A percentile compares a stretch with the other conserved stretches of the same genome.
phyloP scores from a whole-genome alignment of 2,329 filamentous ascomycete genomes.

The Cercospora beticola region DNA sequence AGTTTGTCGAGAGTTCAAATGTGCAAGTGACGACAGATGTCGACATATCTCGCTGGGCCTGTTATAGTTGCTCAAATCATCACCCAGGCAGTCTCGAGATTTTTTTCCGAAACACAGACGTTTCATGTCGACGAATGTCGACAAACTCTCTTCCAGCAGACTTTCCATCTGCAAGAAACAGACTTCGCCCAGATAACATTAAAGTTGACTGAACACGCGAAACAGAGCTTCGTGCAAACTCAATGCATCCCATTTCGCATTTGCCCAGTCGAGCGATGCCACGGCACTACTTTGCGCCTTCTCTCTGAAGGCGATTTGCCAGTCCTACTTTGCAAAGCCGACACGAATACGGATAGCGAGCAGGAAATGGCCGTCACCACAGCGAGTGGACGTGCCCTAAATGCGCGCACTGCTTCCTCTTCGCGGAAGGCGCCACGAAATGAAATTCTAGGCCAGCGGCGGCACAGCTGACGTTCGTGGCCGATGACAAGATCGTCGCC shows the following conservation, averaged over 20 bases:
- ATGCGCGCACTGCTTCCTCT: not conserved
- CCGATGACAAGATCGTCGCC: constrained; percentile 19
- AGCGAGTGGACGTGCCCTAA: not conserved
- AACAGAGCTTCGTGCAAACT: constrained; percentile 1
- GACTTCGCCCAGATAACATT: not conserved
- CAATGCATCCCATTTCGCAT: constrained; percentile 10
- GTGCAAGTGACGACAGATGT: not conserved
- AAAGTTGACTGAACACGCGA: constrained; percentile 3
- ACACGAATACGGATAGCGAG: not conserved
- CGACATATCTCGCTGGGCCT: not conserved
- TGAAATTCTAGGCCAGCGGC: not conserved
- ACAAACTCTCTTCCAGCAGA: constrained; percentile 2
- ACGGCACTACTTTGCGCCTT: not conserved
- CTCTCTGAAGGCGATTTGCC: not conserved
- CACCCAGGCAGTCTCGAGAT: not conserved
- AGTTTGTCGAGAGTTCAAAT: not conserved
- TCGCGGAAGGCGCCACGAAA: not conserved
- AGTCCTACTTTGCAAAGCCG: not conserved
- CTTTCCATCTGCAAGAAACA: constrained; percentile 1
- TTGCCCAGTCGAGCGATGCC: constrained; percentile 4
- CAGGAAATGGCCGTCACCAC: not conserved
- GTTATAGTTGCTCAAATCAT: not conserved
- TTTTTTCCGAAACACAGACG: not conserved
- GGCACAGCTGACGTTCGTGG: constrained; percentile 19
- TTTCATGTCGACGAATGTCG: constrained; percentile 1